Percentiles rank a stretch among this genome's conserved stretches.
These are phyloP conservation scores for Daldinia bambusicola DNA, from an alignment of 495 filamentous ascomycete genomes.

Conservation along the genomic window DNA sequence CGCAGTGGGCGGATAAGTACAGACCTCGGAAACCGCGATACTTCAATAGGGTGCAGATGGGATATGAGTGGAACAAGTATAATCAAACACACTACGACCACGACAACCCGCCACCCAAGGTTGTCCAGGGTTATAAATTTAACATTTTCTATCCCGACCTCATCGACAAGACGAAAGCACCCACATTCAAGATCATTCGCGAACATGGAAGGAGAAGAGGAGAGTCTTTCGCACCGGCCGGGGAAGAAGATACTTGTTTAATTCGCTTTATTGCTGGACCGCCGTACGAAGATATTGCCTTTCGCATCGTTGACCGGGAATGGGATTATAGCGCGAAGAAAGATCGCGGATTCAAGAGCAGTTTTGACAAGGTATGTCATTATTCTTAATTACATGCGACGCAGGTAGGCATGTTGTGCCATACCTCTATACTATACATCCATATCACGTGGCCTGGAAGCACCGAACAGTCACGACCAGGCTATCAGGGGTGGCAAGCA, in stretches of 20 bases:
- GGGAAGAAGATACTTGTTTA: constrained; percentile 96
- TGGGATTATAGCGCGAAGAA: constrained; percentile 98
- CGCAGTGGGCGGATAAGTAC: constrained; percentile 90
- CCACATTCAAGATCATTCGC: constrained; percentile 93
- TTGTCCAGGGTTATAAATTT: constrained; percentile 99
- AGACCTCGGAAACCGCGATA: constrained; percentile 93
- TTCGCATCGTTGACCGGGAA: constrained; percentile 97
- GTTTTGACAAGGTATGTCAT: constrained; percentile 90
- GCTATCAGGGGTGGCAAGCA: constrained; percentile 18
- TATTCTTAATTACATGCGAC: neutral
- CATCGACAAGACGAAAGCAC: constrained; percentile 94
- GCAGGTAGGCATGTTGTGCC: neutral
- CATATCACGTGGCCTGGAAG: constrained; percentile 15
- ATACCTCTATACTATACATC: neutral
- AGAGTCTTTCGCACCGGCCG: constrained; percentile 93
- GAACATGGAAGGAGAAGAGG: constrained; percentile 89
- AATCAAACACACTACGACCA: constrained; percentile 99
- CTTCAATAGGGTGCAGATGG: constrained; percentile 99
- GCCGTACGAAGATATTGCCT: constrained; percentile 97
- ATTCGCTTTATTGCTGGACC: constrained; percentile 96
- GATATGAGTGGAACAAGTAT: constrained; percentile 99
- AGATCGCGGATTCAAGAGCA: constrained; percentile 94
- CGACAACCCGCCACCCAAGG: constrained; percentile 96
- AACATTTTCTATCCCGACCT: constrained; percentile 99
- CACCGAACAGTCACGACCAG: constrained; percentile 4